Percentiles rank a stretch among this genome's conserved stretches.
Conservation (phyloP, 2,329 filamentous ascomycete genomes). For the Xylariaceae sp. region DNA sequence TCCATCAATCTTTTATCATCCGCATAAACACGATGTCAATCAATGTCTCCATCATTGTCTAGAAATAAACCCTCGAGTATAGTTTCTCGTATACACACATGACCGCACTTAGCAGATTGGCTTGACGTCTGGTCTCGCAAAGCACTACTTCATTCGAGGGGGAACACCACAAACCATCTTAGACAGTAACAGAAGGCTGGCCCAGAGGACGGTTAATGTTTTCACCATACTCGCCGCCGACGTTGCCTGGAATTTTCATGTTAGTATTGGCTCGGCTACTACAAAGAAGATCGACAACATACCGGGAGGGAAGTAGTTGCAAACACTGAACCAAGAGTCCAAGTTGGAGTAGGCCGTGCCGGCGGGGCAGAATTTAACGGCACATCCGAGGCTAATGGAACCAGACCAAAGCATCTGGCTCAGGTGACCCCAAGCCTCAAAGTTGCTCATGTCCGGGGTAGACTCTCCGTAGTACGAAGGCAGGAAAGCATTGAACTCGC, state of each 20-base stretch:
- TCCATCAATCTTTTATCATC: conserved; percentile 1
- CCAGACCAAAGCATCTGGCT: conserved; percentile 67
- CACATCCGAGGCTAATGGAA: conserved; percentile 59
- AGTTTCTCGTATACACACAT: conserved; percentile 15
- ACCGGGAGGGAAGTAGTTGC: conserved; percentile 78
- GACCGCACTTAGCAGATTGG: conserved; percentile 15
- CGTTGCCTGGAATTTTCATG: conserved; percentile 40
- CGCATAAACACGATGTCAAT: conserved; percentile 7
- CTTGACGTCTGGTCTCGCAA: conserved; percentile 9
- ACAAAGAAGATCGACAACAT: conserved; percentile 34
- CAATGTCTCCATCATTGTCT: conserved; percentile 5
- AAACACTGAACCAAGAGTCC: conserved; percentile 71
- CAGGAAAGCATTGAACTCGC: conserved; percentile 58
- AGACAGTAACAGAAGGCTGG: conserved; percentile 27
- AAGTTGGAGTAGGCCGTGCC: conserved; percentile 43
- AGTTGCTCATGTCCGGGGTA: conserved; percentile 56
- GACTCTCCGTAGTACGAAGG: conserved; percentile 51
- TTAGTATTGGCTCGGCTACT: neutral
- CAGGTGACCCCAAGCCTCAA: conserved; percentile 68
- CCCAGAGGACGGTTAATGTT: conserved; percentile 45
- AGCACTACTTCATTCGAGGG: conserved; percentile 5
- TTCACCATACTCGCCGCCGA: conserved; percentile 42
- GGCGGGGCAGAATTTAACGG: conserved; percentile 47
- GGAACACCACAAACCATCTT: conserved; percentile 10
- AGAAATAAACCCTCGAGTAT: conserved; percentile 6